phyloP scores from a whole-genome alignment of 306 rosid species.

The Prunus campanulata region DNA sequence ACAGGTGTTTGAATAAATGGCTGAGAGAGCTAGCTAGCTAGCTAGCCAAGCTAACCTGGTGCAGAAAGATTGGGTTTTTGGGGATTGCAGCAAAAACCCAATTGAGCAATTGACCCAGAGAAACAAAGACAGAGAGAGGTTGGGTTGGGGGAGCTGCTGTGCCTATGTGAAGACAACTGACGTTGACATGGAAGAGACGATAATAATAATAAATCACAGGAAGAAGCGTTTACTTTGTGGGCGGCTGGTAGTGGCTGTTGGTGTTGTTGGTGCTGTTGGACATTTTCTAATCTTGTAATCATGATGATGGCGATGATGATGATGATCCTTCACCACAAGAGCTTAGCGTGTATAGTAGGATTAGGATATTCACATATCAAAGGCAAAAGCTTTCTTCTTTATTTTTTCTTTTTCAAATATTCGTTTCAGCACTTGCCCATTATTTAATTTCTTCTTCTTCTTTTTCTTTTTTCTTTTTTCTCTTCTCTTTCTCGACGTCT shows the following conservation, averaged over 20 bases:
- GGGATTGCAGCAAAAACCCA: slow-evolving; percentile 8
- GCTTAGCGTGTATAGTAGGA: slow-evolving; percentile 24
- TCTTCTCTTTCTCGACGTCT: not conserved
- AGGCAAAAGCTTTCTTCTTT: not conserved
- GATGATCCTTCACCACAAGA: not conserved
- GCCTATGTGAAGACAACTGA: not conserved
- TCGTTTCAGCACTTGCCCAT: not conserved
- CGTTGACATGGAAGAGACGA: not conserved
- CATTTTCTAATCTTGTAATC: slow-evolving; percentile 13
- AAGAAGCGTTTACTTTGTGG: slow-evolving; percentile 40
- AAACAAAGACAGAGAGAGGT: not conserved
- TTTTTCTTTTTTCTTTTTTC: not conserved
- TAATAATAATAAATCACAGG: slow-evolving; percentile 1
- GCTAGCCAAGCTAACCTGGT: not conserved
- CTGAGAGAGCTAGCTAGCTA: not conserved
- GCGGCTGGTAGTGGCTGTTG: slow-evolving; percentile 35
- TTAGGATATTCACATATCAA: slow-evolving; percentile 1
- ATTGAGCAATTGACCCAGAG: slow-evolving; percentile 9
- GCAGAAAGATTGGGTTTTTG: not conserved
- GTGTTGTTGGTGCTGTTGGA: slow-evolving; percentile 19
- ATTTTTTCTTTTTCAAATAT: not conserved
- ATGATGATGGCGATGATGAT: slow-evolving; percentile 5
- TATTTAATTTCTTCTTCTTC: no score
- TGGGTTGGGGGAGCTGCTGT: no score
- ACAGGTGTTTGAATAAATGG: not conserved